Evolutionary conservation across 202 grass and related monocot species (phyloP).

Genomic region (Schoenoplectus tabernaemontani): DNA sequence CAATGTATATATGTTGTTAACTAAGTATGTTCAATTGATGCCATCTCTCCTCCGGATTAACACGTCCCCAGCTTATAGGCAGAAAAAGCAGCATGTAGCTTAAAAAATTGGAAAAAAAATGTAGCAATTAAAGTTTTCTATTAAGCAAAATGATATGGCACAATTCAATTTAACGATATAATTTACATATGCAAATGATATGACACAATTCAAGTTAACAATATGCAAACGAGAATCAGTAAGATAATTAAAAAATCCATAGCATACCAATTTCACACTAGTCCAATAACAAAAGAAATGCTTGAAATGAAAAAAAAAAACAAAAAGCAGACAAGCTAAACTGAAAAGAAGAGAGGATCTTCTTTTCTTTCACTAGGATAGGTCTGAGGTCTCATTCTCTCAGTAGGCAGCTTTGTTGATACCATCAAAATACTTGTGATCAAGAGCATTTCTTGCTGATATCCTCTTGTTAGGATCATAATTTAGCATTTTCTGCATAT

Average conservation of each 20-base stretch:
- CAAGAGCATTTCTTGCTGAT: slow-evolving; percentile 68
- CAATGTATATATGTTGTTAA: no score
- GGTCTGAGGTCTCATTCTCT: slow-evolving; percentile 4
- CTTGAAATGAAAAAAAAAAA: neutral
- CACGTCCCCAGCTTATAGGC: no score
- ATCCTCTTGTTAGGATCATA: slow-evolving; percentile 72
- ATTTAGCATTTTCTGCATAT: slow-evolving; percentile 77
- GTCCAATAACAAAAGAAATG: neutral
- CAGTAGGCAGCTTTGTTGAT: slow-evolving; percentile 65
- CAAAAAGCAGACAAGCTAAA: neutral
- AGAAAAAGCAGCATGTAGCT: no score
- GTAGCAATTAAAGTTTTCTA: no score
- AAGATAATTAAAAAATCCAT: neutral
- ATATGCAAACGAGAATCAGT: neutral
- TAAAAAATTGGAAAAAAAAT: no score
- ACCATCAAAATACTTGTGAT: slow-evolving; percentile 61
- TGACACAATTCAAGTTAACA: neutral
- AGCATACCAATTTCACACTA: neutral
- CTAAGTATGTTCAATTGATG: no score
- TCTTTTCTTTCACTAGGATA: slow-evolving; percentile 20
- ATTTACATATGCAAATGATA: neutral
- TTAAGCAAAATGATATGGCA: no score
- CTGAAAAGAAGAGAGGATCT: slow-evolving; percentile 18
- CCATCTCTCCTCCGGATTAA: no score
- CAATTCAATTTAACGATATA: no score